These are phyloP conservation scores for Lodderomyces pseudojiufengensis DNA, from an alignment of 1,139 yeast species.

Conservation along the genomic window DNA sequence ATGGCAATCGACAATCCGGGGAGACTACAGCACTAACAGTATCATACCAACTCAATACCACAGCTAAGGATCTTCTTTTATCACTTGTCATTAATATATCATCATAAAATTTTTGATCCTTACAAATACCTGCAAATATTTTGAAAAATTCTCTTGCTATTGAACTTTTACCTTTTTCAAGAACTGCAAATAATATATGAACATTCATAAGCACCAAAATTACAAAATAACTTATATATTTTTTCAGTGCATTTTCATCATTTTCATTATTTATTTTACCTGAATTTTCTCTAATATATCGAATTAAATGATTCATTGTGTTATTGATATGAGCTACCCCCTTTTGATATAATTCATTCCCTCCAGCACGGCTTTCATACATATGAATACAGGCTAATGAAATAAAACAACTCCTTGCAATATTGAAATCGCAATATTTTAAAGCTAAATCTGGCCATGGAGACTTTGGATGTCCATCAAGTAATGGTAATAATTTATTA, in stretches of 20 bases:
- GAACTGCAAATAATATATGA: constrained; percentile 46
- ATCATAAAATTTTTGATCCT: constrained; percentile 24
- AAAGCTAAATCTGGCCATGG: constrained; percentile 59
- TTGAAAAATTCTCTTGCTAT: constrained; percentile 44
- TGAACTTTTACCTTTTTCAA: constrained; percentile 52
- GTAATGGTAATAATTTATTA: constrained; percentile 44
- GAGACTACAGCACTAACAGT: constrained; percentile 52
- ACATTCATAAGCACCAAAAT: constrained; percentile 49
- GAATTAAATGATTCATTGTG: constrained; percentile 49
- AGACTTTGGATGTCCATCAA: constrained; percentile 55
- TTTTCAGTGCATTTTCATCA: constrained; percentile 25
- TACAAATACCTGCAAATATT: constrained; percentile 47
- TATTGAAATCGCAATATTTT: constrained; percentile 51
- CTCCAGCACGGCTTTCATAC: constrained; percentile 46
- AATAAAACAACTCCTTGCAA: constrained; percentile 52
- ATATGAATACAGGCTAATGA: constrained; percentile 52
- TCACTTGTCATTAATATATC: constrained; percentile 32
- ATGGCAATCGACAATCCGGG: constrained; percentile 52
- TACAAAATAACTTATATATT: constrained; percentile 44
- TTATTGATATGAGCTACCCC: constrained; percentile 51
- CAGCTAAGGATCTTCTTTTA: constrained; percentile 45
- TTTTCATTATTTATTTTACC: constrained; percentile 9
- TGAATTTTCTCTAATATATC: constrained; percentile 21
- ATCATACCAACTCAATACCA: constrained; percentile 54
- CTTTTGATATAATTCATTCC: constrained; percentile 43